A percentile compares a stretch with the other conserved stretches of the same genome.
phyloP scores from a whole-genome alignment of 208 protist species.

The Tritrichomonas musculus region DNA sequence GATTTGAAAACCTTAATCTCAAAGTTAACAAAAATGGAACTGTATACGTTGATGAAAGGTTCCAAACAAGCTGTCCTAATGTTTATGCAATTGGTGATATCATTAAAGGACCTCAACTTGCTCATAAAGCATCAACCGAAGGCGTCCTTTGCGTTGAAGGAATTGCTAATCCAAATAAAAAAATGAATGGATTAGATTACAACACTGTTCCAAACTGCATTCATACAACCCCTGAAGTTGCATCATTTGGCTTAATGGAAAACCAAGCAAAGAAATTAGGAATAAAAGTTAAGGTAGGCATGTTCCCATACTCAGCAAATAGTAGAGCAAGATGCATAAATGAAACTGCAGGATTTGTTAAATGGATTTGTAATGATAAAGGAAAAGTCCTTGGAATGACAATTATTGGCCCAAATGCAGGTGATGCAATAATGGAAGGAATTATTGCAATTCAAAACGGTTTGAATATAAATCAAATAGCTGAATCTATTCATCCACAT shows the following conservation, averaged over 20 bases:
- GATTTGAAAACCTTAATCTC: constrained; percentile 74
- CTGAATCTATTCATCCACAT: neutral
- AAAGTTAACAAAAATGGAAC: constrained; percentile 60
- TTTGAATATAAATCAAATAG: neutral
- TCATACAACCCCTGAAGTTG: constrained; percentile 93
- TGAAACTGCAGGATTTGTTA: constrained; percentile 47
- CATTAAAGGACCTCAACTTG: constrained; percentile 94
- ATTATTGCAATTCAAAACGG: neutral
- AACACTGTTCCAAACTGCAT: constrained; percentile 91
- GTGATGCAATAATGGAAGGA: neutral
- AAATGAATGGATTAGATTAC: constrained; percentile 94
- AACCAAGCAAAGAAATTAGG: constrained; percentile 38
- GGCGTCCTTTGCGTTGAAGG: constrained; percentile 40
- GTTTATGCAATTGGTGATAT: constrained; percentile 98
- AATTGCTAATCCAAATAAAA: constrained; percentile 72
- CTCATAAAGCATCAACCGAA: constrained; percentile 99
- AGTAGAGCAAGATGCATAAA: constrained; percentile 78
- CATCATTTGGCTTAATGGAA: constrained; percentile 46
- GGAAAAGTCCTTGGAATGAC: neutral
- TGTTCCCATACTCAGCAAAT: constrained; percentile 95
- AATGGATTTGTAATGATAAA: neutral
- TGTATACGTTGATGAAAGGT: constrained; percentile 70
- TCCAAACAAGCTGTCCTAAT: constrained; percentile 76
- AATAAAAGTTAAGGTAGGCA: constrained; percentile 71
- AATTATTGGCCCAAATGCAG: neutral